phyloP scores from a whole-genome alignment of 2,329 filamentous ascomycete species.

The Colletotrichum viniferum region DNA sequence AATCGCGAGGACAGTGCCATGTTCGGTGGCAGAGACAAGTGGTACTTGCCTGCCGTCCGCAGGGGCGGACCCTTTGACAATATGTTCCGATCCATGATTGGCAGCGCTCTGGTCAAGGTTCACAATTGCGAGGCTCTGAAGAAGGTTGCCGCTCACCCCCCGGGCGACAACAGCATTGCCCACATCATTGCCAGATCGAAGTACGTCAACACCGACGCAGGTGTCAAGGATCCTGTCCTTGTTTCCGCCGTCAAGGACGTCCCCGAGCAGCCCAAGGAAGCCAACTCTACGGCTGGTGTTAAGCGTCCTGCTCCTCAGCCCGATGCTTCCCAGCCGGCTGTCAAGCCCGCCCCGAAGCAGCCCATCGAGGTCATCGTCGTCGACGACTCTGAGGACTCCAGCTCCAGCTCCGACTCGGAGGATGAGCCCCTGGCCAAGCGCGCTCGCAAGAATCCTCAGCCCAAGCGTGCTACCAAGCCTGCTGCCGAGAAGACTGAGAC shows the following conservation, averaged over 20 bases:
- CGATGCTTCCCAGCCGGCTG: background rate
- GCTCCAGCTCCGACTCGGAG: background rate
- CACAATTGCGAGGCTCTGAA: background rate
- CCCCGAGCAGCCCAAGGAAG: background rate
- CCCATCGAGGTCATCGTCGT: background rate
- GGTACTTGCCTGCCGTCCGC: background rate
- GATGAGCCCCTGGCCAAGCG: background rate
- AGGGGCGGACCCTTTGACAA: no score
- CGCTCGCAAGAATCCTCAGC: background rate
- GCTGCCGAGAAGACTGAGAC: background rate
- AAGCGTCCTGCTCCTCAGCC: background rate
- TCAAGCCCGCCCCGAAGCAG: background rate
- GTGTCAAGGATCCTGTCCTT: background rate
- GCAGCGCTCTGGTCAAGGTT: background rate
- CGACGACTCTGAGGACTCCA: background rate
- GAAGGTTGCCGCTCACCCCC: background rate
- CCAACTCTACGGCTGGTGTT: background rate
- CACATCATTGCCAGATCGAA: background rate
- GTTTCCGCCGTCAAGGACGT: background rate
- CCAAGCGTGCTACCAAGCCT: background rate
- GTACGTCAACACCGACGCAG: background rate
- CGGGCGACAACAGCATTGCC: background rate
- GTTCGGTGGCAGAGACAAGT: background rate
- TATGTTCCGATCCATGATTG: background rate
- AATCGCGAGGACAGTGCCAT: background rate